phyloP scores from a whole-genome alignment of 2,329 filamentous ascomycete species.

The Claviceps pazoutovae region DNA sequence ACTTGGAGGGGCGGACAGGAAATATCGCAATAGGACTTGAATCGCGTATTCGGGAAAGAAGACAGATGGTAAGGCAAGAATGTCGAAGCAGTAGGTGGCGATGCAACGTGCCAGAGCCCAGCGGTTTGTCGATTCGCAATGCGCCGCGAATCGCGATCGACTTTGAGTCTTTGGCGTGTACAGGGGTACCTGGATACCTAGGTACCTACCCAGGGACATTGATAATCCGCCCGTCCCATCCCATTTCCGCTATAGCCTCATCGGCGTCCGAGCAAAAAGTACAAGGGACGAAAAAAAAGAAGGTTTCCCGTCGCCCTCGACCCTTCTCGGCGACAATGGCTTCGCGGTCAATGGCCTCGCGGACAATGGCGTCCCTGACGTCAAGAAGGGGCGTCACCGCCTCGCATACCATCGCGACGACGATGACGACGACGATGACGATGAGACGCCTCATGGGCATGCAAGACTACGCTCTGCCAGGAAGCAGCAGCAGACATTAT shows the following conservation, averaged over 20 bases:
- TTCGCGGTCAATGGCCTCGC: too few species aligned
- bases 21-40: too few species aligned
- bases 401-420: slow-evolving; percentile 4
- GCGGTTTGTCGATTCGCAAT: too few species aligned
- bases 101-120: too few species aligned
- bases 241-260: neutral
- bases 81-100: too few species aligned
- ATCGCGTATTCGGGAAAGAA: too few species aligned
- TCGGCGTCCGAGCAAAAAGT: neutral
- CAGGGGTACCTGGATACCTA: too few species aligned
- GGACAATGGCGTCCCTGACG: slow-evolving; percentile 7
- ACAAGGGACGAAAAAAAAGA: neutral
- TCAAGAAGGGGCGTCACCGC: slow-evolving; percentile 8
- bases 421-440: neutral
- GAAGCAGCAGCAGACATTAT: slow-evolving; percentile 9
- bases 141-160: too few species aligned
- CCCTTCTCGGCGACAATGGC: too few species aligned
- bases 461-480: neutral
- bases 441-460: slow-evolving; percentile 7
- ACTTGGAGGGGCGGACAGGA: too few species aligned
- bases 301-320: neutral
- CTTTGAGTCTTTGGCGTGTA: too few species aligned
- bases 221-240: slow-evolving; percentile 2
- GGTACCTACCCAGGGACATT: neutral
- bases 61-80: too few species aligned